Conservation (phyloP, 1,284 basidiomycete species). For the Hemileia vastatrix region DNA sequence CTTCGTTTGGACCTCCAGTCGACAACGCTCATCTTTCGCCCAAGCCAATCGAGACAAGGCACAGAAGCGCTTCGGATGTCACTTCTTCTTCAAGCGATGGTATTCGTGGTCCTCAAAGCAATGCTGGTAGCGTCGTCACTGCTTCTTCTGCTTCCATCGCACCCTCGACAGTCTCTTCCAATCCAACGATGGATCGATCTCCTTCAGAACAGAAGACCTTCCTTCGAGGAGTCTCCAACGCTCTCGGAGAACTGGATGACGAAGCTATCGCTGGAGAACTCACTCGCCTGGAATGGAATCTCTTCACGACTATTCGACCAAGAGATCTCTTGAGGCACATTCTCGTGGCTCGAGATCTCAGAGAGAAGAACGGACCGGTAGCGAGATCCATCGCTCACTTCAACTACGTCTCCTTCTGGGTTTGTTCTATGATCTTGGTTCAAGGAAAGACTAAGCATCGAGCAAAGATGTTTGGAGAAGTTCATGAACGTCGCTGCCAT, state of each 20-base stretch:
- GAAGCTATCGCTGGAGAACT: slow-evolving; percentile 34
- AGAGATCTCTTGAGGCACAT: slow-evolving; percentile 37
- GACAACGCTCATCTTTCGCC: not conserved
- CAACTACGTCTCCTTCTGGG: slow-evolving; percentile 31
- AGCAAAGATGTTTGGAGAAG: slow-evolving; percentile 30
- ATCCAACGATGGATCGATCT: not conserved
- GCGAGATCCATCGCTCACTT: slow-evolving; percentile 30
- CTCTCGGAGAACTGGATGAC: slow-evolving; percentile 33
- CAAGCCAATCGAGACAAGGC: not conserved
- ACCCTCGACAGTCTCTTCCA: not conserved
- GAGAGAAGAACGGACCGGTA: slow-evolving; percentile 27
- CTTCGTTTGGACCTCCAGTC: not conserved
- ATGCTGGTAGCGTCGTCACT: not conserved
- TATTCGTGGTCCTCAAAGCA: not conserved
- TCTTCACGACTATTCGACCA: slow-evolving; percentile 35
- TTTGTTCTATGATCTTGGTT: slow-evolving; percentile 31
- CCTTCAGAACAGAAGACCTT: slow-evolving; percentile 16
- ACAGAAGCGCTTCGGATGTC: slow-evolving; percentile 6
- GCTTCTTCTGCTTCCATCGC: not conserved
- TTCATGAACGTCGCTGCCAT: slow-evolving; percentile 30
- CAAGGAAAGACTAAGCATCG: slow-evolving; percentile 30
- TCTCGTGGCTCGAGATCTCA: slow-evolving; percentile 29
- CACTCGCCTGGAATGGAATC: slow-evolving; percentile 34
- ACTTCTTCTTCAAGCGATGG: slow-evolving; percentile 8
- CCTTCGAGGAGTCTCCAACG: slow-evolving; percentile 33